These are phyloP conservation scores for Neurospora sp. DNA, from an alignment of 495 filamentous ascomycete genomes.

Conservation along the genomic window DNA sequence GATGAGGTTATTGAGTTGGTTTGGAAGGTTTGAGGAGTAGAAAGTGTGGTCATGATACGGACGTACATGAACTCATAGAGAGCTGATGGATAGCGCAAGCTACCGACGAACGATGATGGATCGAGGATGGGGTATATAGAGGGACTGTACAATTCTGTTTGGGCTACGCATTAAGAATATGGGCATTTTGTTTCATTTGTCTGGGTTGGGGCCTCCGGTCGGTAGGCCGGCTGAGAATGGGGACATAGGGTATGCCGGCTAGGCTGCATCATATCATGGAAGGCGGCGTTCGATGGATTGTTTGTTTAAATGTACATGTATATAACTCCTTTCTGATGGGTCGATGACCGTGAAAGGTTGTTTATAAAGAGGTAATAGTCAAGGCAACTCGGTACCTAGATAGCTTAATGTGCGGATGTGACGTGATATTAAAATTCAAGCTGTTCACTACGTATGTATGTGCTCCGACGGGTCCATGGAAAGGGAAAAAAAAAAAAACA, in stretches of 20 bases:
- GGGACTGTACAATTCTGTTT: neutral
- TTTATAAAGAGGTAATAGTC: neutral
- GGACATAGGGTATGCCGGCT: neutral
- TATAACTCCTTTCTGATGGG: neutral
- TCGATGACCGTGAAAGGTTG: neutral
- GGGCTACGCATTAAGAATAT: neutral
- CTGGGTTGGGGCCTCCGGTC: neutral
- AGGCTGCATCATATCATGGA: neutral
- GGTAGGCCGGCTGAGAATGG: neutral
- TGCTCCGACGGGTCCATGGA: neutral
- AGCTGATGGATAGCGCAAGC: neutral
- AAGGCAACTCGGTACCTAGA: too few relatives aligned
- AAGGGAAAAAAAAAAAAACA: too few relatives aligned
- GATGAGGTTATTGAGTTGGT: conserved; percentile 27
- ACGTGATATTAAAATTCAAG: neutral
- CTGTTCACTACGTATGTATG: neutral
- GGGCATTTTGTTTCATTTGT: neutral
- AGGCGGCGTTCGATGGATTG: neutral
- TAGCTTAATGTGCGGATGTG: neutral
- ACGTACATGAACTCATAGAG: neutral
- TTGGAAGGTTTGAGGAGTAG: conserved; percentile 14
- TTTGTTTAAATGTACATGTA: neutral
- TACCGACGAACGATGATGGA: neutral
- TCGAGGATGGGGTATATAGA: neutral
- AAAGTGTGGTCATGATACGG: neutral